Evolutionary conservation across 305 asterid genomes (phyloP).

Genomic region (Fraxinus floribunda): DNA sequence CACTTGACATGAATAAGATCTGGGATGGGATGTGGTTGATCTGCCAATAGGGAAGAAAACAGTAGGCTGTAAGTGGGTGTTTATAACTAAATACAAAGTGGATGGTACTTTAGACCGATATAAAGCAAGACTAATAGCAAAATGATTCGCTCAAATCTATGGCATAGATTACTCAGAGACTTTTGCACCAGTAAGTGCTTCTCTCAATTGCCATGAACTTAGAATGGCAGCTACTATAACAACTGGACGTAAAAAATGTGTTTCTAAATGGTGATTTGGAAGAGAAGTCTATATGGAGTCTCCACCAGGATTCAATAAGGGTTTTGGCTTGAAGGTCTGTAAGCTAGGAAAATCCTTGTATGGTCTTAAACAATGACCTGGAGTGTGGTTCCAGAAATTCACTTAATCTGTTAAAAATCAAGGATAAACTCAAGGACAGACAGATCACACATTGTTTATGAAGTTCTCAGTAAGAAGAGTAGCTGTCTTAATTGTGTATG

Average conservation of each 20-base stretch:
- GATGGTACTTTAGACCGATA: background rate
- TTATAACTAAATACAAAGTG: background rate
- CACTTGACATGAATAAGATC: background rate
- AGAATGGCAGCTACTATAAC: too few relatives aligned
- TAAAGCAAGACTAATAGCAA: background rate
- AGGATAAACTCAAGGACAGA: background rate
- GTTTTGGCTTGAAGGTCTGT: background rate
- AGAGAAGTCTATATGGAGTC: background rate
- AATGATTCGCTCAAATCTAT: background rate
- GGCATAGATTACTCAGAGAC: background rate
- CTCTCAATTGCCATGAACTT: background rate
- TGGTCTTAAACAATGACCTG: background rate
- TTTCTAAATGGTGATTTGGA: background rate
- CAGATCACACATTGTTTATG: background rate
- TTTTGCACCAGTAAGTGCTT: background rate
- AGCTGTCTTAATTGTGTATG: background rate
- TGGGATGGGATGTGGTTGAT: background rate
- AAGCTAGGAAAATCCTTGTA: background rate
- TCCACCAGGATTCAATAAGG: background rate
- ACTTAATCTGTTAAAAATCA: background rate
- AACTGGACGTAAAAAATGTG: background rate
- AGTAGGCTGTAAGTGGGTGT: background rate
- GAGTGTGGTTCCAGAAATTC: background rate
- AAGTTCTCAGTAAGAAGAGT: background rate
- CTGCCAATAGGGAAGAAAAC: background rate